Percentiles rank a stretch among this genome's conserved stretches.
phyloP scores from a whole-genome alignment of 331 rosid genomes.

The Quercus lobata region DNA sequence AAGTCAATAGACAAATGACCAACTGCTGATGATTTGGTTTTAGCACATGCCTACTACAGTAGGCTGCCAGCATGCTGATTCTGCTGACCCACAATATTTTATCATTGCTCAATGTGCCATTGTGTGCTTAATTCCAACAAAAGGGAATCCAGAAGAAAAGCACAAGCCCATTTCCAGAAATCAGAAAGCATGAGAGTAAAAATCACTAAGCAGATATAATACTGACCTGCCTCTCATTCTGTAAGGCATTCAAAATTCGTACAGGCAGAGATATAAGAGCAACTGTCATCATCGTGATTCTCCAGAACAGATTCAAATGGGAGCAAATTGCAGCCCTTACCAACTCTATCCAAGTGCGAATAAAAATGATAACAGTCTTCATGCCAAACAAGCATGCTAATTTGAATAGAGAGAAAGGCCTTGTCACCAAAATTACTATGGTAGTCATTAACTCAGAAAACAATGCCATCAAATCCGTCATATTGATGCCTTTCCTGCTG shows the following conservation, averaged over 20 bases:
- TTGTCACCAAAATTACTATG: constrained; percentile 31
- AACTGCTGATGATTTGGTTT: neutral
- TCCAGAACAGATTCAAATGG: constrained; percentile 43
- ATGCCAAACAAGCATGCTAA: constrained; percentile 43
- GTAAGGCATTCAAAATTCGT: constrained; percentile 47
- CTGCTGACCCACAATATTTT: neutral
- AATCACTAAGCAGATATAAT: neutral
- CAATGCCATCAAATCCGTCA: constrained; percentile 39
- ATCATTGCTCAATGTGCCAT: neutral
- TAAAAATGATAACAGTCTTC: constrained; percentile 34
- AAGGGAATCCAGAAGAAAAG: neutral
- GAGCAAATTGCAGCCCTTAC: constrained; percentile 33
- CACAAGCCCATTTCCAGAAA: neutral
- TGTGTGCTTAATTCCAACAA: neutral
- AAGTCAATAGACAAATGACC: neutral
- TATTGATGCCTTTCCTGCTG: constrained; percentile 23
- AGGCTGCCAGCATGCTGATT: neutral
- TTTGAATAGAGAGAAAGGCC: constrained; percentile 45
- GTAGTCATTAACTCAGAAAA: constrained; percentile 34
- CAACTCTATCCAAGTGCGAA: constrained; percentile 58
- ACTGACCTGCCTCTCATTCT: constrained; percentile 69
- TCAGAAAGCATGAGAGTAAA: neutral
- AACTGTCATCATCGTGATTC: constrained; percentile 37
- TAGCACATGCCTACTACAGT: neutral
- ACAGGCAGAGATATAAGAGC: constrained; percentile 64